phyloP scores from a whole-genome alignment of 2,329 filamentous ascomycete species.

The Zelopaecilomyces penicillatus region DNA sequence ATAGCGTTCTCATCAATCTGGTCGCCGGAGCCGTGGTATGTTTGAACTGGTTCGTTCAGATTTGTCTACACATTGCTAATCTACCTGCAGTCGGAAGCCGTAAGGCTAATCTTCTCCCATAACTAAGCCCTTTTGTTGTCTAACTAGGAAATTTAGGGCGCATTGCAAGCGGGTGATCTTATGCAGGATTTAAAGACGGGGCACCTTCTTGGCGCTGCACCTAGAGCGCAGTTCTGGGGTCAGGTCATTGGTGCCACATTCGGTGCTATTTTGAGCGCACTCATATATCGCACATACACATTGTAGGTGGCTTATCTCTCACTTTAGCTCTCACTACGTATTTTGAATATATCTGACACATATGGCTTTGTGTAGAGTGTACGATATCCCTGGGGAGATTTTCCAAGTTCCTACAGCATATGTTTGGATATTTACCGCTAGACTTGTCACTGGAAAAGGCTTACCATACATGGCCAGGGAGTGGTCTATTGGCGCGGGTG shows the following conservation, averaged over 20 bases:
- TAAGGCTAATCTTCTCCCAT: slow-evolving; percentile 15
- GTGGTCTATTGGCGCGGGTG: slow-evolving; percentile 67
- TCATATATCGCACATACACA: slow-evolving; percentile 85
- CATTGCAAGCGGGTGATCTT: slow-evolving; percentile 88
- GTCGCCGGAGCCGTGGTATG: slow-evolving; percentile 74
- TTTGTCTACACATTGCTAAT: too few species aligned
- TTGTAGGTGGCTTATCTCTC: slow-evolving; percentile 32
- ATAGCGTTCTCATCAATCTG: slow-evolving; percentile 89
- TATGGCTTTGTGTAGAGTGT: slow-evolving; percentile 61
- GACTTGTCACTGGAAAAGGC: slow-evolving; percentile 84
- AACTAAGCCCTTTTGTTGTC: not conserved
- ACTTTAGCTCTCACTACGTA: not conserved
- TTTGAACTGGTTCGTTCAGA: too few species aligned
- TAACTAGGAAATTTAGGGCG: slow-evolving; percentile 39
- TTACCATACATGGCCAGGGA: slow-evolving; percentile 75
- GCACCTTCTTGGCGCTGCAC: slow-evolving; percentile 82
- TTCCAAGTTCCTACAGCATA: slow-evolving; percentile 94
- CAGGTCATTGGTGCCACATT: slow-evolving; percentile 85
- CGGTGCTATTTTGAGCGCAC: slow-evolving; percentile 76
- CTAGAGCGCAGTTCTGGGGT: slow-evolving; percentile 93
- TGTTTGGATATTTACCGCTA: slow-evolving; percentile 95
- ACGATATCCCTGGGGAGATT: slow-evolving; percentile 76
- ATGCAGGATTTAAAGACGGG: slow-evolving; percentile 98
- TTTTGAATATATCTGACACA: slow-evolving; percentile 6
- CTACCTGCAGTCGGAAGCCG: slow-evolving; percentile 29